Evolutionary conservation across 2,329 filamentous ascomycete species (phyloP), one percentile per base, ranked within the genome.

Genomic region (Xylaria arbuscula): DNA sequence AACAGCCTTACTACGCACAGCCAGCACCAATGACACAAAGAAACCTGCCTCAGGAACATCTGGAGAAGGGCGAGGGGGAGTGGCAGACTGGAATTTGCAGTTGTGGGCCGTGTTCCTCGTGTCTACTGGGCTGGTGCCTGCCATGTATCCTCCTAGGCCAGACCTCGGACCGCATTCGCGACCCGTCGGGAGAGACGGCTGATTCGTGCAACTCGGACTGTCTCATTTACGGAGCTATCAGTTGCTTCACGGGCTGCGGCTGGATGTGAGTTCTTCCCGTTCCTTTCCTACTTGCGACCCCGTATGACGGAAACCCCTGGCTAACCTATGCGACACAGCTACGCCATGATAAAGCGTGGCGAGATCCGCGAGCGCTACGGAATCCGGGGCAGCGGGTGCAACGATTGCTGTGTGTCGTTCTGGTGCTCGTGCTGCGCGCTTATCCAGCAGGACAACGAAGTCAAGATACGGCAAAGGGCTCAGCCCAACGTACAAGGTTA

Each of bases 351-450:
- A 59, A 83, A 84, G 72, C 81, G 84, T 54, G 72, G 72, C 19
- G 78, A 82, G 68, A 81, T 84, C 61, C 80, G 83, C 11, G 76
- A 83, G 45, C 78, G 77, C 53, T 82, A 83, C 75, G 78, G 80
- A 55, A 83, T 86, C 67, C 75, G 83, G 24, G 83, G 83, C 7
- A 79, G 78, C 57, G 77, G 77, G 15, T 80, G 74, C 66, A 75
- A 74, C 38, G 84, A 86, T 70, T 84, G 81, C 74, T 80, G 80
- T 62, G 73, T 76, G 6, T 76, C 81, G 10, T 82, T 74, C 73
- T 85, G 82, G 76, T 85, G 83, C 70, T 73, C 81, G 24, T 85
- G 83, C 79, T 85, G 83, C 73, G 74, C 77, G 2, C 74, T 84
- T 40, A 78, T 84, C 61, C 84, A 86, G 74, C 79, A 84, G 61